Evolutionary conservation across 805 yeast species (phyloP), one percentile per base, ranked within the genome.

Genomic region (Starmerella cellae): DNA sequence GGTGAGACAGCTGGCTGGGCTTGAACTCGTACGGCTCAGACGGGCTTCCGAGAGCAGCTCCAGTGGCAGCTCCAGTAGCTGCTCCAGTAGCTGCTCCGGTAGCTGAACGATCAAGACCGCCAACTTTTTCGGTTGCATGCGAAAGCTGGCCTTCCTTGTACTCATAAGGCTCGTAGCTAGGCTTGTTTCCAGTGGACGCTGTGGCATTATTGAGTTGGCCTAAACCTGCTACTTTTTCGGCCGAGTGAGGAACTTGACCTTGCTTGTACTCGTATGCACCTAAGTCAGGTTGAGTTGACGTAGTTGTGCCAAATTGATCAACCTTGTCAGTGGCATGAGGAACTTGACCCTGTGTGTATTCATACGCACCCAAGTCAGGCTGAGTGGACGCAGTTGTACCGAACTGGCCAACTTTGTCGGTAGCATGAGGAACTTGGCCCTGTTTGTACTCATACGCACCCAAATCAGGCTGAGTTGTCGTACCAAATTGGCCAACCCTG

Each of bases 21-120:
- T 9, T 37, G 21, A 29, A 31, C 20, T 31, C 42, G 28, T 38
- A 38, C 17, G 41, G 41, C 30, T 34, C 28, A 8, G 13, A 24
- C 8, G 8, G 8, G 28, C 28, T 24, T n/a, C n/a, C n/a, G n/a
- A n/a, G n/a, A n/a, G n/a, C n/a, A n/a, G n/a, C n/a, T n/a, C n/a
- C n/a, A 29, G 17, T n/a, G 32, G 32, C 32, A 29, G 17, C 17
- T 6, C n/a, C 32, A 17, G 9, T 8, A 14, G 32, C 8, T 24
- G 11, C 13, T 8, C 28, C 28, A 8, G 28, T 24, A n/a, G n/a
- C n/a, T n/a, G n/a, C 13, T 24, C 13, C 28, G 8, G 28, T 24
- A 24, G 8, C 13, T 9, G 13, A 9, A n/a, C 18, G 29, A 23
- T 37, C 40, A 11, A 37, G 34, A 5, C 40, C 40, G 19, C 27